Base-by-base conservation (phyloP, 371 early-diverging fungal genomes). In the Dinochytrium kinnereticum region DNA sequence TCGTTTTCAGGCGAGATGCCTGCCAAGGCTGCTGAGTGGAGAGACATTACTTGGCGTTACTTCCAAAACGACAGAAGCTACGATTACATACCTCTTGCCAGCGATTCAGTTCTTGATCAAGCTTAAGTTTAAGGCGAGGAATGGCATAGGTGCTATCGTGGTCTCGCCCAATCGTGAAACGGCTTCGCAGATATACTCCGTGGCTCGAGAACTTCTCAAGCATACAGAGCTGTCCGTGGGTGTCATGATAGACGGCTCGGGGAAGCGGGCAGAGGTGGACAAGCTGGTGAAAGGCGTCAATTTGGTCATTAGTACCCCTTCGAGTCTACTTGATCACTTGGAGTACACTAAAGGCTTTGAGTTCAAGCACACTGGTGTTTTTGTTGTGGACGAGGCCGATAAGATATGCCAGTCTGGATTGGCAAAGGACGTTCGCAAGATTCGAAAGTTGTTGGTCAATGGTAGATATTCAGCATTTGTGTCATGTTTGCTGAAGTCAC, bases 71-170 rank as follows among this genome's bases (percentile, higher is more conserved):
- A 61, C 61, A 7, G 61, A 28, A 13, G 30, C 61, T 10, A 61
- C 61, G n/a, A 37, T 61, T 36, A 10, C 61, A 34, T 34, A 61
- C 24, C 30, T 61, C 36, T 7, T 61, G 34, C 61, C 61, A 36
- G 61, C 61, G 3, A 17, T 61, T 3, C 34, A 61, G 7, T 61
- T 61, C 24, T 31, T 61, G 36, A 34, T 61, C 34, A 61, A 61
- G 36, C 61, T 61, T 26, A 61, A 61, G 24, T 61, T 61, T 26
- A 61, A 61, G 61, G 34, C 61, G 19, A 61, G 61, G 61, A 61
- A 61, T 24, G 61, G 61, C 30, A 24, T 61, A 17, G 61, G 61
- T 2, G 61, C 36, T 34, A 36, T 34, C 7, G 24, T 61, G 7
- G 24, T 61, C 24, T 34, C 61, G 36, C 37, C 61, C 2, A 61